Evolutionary conservation across 2,329 filamentous ascomycete species (phyloP).

Genomic region (Aspergillus sojae): DNA sequence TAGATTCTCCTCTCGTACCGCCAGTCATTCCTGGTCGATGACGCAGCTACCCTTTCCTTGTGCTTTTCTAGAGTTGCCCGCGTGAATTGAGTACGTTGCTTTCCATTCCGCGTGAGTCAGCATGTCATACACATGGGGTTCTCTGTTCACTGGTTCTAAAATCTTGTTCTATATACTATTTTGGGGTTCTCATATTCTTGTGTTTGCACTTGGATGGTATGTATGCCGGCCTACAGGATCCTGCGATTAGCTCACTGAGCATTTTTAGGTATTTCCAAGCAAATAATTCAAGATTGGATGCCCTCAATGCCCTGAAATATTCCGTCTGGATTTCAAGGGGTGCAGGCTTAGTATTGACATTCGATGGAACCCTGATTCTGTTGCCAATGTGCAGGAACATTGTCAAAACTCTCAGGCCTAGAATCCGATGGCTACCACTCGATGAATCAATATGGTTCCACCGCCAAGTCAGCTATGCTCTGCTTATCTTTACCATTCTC

Average conservation of each 20-base stretch:
- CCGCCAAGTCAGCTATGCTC: slow-evolving; percentile 85
- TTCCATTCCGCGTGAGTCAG: slow-evolving; percentile 44
- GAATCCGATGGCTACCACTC: slow-evolving; percentile 84
- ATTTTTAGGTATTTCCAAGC: slow-evolving; percentile 74
- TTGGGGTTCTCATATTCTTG: slow-evolving; percentile 73
- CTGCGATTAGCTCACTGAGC: slow-evolving; percentile 24
- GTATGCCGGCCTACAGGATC: slow-evolving; percentile 30
- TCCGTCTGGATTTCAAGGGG: slow-evolving; percentile 97
- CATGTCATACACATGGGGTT: slow-evolving; percentile 39
- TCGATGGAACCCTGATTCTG: slow-evolving; percentile 85
- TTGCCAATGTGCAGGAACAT: slow-evolving; percentile 94
- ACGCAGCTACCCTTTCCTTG: background rate
- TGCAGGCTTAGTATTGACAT: slow-evolving; percentile 79
- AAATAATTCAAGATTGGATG: slow-evolving; percentile 67
- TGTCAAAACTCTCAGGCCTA: slow-evolving; percentile 80
- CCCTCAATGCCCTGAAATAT: slow-evolving; percentile 77
- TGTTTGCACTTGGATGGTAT: slow-evolving; percentile 88
- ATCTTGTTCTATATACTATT: slow-evolving; percentile 79
- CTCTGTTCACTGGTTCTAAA: slow-evolving; percentile 71
- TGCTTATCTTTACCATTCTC: slow-evolving; percentile 78
- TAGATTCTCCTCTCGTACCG: slow-evolving; percentile 13
- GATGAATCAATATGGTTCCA: slow-evolving; percentile 98
- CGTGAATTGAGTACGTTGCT: slow-evolving; percentile 7
- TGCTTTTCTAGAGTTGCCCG: slow-evolving; percentile 4
- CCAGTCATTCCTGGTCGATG: slow-evolving; percentile 33